Conservation (phyloP, 2,329 filamentous ascomycete genomes). For the Neopestalotiopsis sp. region DNA sequence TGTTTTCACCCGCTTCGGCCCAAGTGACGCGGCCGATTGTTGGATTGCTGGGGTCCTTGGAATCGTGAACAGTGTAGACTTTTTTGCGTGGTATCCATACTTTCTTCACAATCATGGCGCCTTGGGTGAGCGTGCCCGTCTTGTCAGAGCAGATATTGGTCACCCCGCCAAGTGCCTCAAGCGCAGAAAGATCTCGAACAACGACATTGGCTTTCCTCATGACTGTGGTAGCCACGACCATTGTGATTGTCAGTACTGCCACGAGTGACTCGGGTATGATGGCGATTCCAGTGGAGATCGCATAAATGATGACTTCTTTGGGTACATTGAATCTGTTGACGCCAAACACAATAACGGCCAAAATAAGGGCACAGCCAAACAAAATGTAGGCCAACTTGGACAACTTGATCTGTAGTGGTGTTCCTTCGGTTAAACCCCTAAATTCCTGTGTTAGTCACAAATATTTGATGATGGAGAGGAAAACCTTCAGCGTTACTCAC, state of each 20-base stretch:
- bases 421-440: slow-evolving; percentile 69
- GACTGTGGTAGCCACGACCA: slow-evolving; percentile 68
- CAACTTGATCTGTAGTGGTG: slow-evolving; percentile 79
- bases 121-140: slow-evolving; percentile 72
- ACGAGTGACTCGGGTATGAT: slow-evolving; percentile 71
- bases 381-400: slow-evolving; percentile 79
- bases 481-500: not conserved
- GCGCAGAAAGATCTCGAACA: slow-evolving; percentile 68
- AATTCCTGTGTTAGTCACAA: not conserved
- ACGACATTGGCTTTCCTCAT: slow-evolving; percentile 71
- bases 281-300: slow-evolving; percentile 63
- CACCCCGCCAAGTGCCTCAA: slow-evolving; percentile 73
- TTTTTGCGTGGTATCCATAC: slow-evolving; percentile 66
- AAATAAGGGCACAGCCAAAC: slow-evolving; percentile 70
- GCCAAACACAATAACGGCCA: slow-evolving; percentile 63
- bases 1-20: slow-evolving; percentile 18
- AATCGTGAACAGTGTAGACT: slow-evolving; percentile 65
- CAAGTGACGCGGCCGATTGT: slow-evolving; percentile 60
- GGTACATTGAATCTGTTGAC: slow-evolving; percentile 59
- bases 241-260: slow-evolving; percentile 73
- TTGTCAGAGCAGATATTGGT: slow-evolving; percentile 79
- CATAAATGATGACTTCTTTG: slow-evolving; percentile 62
- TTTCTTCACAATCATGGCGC: slow-evolving; percentile 73
- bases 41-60: slow-evolving; percentile 66
- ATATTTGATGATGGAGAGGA: not conserved